These are phyloP conservation scores for Sclerotinia nivalis DNA, from an alignment of 2,329 filamentous ascomycete species.

Conservation along the genomic window DNA sequence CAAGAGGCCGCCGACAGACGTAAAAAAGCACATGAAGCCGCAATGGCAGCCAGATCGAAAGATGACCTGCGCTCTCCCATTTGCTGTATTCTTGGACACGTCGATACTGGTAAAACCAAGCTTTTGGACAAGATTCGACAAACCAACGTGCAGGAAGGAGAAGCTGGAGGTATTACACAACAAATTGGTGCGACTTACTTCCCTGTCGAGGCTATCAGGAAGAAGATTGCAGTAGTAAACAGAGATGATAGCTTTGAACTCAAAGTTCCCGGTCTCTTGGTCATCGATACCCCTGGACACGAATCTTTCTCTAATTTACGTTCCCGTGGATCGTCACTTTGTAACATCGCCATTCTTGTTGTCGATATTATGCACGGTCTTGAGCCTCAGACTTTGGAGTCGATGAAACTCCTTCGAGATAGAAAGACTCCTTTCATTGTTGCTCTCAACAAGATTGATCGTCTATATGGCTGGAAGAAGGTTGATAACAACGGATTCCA, in stretches of 20 bases:
- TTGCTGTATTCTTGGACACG: constrained; percentile 99
- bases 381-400: constrained; percentile 95
- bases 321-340: constrained; percentile 94
- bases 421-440: constrained; percentile 98
- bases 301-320: constrained; percentile 99
- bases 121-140: constrained; percentile 96
- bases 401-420: constrained; percentile 90
- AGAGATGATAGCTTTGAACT: constrained; percentile 87
- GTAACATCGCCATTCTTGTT: constrained; percentile 98
- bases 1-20: constrained; percentile 85
- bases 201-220: constrained; percentile 86
- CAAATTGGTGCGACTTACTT: constrained; percentile 99
- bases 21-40: constrained; percentile 87
- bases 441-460: constrained; percentile 99
- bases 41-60: constrained; percentile 84
- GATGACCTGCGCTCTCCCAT: constrained; percentile 96
- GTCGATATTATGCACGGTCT: constrained; percentile 99
- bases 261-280: constrained; percentile 93
- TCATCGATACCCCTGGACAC: constrained; percentile 99
- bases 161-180: constrained; percentile 99
- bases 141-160: constrained; percentile 97
- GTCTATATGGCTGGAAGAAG: constrained; percentile 98
- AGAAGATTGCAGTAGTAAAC: constrained; percentile 95
- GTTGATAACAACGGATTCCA: constrained; percentile 98
- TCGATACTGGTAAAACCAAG: constrained; percentile 99